Percentiles rank a stretch among this genome's conserved stretches.
phyloP scores from a whole-genome alignment of 108 stramenopile species.

The Tribonema minus region DNA sequence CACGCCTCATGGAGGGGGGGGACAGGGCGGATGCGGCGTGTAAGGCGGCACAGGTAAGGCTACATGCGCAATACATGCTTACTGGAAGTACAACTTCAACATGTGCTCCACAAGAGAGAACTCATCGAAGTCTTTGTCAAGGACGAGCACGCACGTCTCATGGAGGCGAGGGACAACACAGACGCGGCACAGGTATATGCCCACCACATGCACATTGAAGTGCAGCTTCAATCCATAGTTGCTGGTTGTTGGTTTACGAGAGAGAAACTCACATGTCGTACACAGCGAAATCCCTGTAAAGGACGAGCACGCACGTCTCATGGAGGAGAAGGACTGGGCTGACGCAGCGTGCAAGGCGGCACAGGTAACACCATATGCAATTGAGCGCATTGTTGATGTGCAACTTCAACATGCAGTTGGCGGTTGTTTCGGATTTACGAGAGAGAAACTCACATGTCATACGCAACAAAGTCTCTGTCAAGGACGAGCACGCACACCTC shows the following conservation, averaged over 20 bases:
- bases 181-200: background rate
- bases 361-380: too few relatives aligned
- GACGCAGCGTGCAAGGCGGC: background rate
- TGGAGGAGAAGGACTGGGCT: constrained; percentile 1
- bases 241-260: too few relatives aligned
- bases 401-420: background rate
- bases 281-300: background rate
- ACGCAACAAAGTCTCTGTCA: background rate
- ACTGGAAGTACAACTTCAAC: background rate
- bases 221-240: background rate
- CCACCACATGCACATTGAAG: background rate
- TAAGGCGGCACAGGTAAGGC: background rate
- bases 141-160: constrained; percentile 27
- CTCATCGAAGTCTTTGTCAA: constrained; percentile 37
- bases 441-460: background rate
- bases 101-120: background rate
- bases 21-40: background rate
- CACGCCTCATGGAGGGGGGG: background rate
- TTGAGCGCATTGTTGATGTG: too few relatives aligned
- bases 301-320: constrained; percentile 27
- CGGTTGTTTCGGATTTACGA: too few relatives aligned
- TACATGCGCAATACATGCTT: background rate
- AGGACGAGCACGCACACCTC: constrained; percentile 12
- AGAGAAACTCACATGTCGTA: background rate
- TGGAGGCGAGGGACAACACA: background rate